These are phyloP conservation scores for Coemansia sp. DNA, from an alignment of 192 early-diverging fungal genomes.

Conservation along the genomic window DNA sequence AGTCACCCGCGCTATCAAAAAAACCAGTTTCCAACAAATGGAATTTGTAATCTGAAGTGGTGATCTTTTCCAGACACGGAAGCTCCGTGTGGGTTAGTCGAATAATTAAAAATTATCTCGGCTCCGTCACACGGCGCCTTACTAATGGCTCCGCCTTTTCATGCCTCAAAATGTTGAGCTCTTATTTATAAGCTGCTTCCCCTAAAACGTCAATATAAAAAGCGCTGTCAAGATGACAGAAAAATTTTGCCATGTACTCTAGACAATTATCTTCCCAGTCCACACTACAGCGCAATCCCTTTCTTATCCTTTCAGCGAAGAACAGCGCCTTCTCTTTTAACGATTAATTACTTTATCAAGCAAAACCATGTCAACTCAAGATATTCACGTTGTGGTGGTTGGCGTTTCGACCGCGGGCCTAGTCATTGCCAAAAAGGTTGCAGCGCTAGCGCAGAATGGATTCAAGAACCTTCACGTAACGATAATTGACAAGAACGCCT, in stretches of 20 bases:
- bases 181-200: background rate
- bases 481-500: constrained; percentile 53
- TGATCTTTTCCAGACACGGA: background rate
- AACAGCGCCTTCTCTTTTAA: too few species aligned
- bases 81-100: background rate
- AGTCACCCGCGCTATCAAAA: too few species aligned
- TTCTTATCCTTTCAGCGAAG: background rate
- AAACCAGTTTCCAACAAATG: too few species aligned
- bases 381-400: constrained; percentile 54
- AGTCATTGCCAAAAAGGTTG: constrained; percentile 37
- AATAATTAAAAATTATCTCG: background rate
- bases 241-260: constrained; percentile 54
- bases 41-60: background rate
- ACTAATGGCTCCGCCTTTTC: too few species aligned
- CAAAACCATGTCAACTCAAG: constrained; percentile 67
- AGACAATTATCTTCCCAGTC: too few species aligned
- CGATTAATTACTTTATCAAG: background rate
- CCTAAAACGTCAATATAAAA: background rate
- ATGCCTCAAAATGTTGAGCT: background rate
- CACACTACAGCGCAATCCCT: background rate
- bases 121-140: background rate
- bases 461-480: constrained; percentile 50
- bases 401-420: constrained; percentile 55
- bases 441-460: constrained; percentile 26
- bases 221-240: too few species aligned